phyloP scores from a whole-genome alignment of 1,284 basidiomycete species.

The Wallemia mellicola region DNA sequence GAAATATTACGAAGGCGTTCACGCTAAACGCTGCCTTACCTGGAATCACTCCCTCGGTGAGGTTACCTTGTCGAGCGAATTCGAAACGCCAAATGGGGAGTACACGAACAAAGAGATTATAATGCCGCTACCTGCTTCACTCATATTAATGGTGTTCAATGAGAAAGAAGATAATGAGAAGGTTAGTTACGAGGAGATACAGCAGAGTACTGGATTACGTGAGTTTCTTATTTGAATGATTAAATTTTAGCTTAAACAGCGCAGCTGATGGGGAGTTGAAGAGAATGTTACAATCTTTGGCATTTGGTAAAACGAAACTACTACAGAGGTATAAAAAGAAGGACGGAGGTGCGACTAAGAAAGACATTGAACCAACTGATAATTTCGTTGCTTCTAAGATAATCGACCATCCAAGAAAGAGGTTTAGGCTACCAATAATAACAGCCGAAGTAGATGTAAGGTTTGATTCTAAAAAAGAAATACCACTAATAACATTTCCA shows the following conservation, averaged over 20 bases:
- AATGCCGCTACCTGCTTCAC: not conserved
- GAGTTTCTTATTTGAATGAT: not conserved
- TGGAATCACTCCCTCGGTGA: not conserved
- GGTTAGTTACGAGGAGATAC: conserved; percentile 7
- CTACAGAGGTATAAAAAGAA: not conserved
- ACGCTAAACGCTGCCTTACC: not conserved
- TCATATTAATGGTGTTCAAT: not conserved
- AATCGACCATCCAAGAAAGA: not conserved
- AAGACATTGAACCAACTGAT: not conserved
- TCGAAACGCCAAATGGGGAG: not conserved
- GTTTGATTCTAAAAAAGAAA: not conserved
- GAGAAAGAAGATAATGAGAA: conserved; percentile 2
- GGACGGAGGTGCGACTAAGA: not conserved
- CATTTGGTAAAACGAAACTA: not conserved
- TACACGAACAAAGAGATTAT: not conserved
- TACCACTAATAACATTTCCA: not conserved
- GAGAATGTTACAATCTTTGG: not conserved
- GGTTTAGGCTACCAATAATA: not conserved
- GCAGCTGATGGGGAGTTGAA: not conserved
- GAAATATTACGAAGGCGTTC: not conserved
- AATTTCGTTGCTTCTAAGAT: not conserved
- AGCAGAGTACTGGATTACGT: not conserved
- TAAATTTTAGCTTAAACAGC: not conserved
- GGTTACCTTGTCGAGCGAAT: not conserved
- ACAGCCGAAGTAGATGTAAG: not conserved